Base-by-base conservation (phyloP, 192 early-diverging fungal species). In the Nowakowskiella sp. region DNA sequence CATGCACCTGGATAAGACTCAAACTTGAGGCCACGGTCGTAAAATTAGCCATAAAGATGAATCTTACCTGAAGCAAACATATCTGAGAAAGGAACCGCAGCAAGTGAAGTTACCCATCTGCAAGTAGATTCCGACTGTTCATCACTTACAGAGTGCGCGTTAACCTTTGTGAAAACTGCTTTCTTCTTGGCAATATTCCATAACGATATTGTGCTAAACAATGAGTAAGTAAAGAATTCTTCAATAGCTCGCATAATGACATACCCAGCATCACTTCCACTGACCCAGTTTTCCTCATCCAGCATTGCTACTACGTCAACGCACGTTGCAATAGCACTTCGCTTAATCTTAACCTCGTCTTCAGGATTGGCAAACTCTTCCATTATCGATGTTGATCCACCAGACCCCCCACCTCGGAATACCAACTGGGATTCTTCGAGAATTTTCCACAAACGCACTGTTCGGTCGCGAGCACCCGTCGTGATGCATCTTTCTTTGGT, bases 171-270 rank as follows among this genome's bases (percentile, higher is more conserved):
- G 54, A 85, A 94, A 4, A 90, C 61, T 9, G 96, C 91, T 60
- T 97, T 97, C 73, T 99, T 99, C 57, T 83, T 85, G 55, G 80
- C 79, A 24, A 84, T 58, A 63, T 85, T 88, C 96, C 96, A 99
- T 55, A 99, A 71, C 25, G 89, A 96, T 39, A 99, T 82, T 0
- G 86, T 78, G 8, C 92, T 88, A 31, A 50, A 29, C 42, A 43
- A 48, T 32, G 43, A 24, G 33, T 27, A 28, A 47, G 10, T 44
- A 25, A 22, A 10, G 6, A 57, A 57, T 33, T 24, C 29, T 27
- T 23, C n/a, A 9, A 34, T 23, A 67, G 2, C 21, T 23, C 26
- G 54, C n/a, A 16, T 16, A 10, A 28, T 27, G 47, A 58, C 68
- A 48, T 55, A 85, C 83, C 86, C 89, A 55, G 74, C 81, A 67